A percentile compares a stretch with the other conserved stretches of the same genome.
Evolutionary conservation across 1,284 basidiomycete species (phyloP).

Genomic region (Chiua sp.): DNA sequence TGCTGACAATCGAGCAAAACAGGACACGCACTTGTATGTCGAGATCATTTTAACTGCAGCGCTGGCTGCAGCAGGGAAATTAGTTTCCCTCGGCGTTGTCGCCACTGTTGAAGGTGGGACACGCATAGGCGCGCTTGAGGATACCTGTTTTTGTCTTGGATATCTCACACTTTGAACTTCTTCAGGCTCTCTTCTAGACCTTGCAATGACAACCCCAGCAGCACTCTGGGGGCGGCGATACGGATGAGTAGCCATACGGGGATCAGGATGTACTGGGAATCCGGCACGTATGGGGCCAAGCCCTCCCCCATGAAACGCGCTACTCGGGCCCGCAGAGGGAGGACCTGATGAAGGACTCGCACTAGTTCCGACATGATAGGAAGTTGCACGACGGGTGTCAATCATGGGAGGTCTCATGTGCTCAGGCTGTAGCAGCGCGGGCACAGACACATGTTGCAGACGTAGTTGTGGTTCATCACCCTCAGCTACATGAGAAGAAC

Average conservation of each 20-base stretch:
- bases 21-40: constrained; percentile 28
- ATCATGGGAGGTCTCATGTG: constrained; percentile 41
- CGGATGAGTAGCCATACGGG: constrained; percentile 33
- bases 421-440: constrained; percentile 27
- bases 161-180: constrained; percentile 36
- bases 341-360: constrained; percentile 35
- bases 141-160: constrained; percentile 21
- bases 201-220: constrained; percentile 26
- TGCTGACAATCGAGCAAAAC: background rate
- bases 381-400: constrained; percentile 32
- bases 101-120: constrained; percentile 9
- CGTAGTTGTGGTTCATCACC: constrained; percentile 29
- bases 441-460: constrained; percentile 31
- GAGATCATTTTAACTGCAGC: constrained; percentile 11
- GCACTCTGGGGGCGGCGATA: constrained; percentile 41
- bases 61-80: background rate
- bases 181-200: constrained; percentile 30
- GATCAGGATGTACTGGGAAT: constrained; percentile 29
- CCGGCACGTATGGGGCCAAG: constrained; percentile 32
- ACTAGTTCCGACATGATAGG: constrained; percentile 33
- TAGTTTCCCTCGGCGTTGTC: constrained; percentile 6
- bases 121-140: constrained; percentile 12
- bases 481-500: constrained; percentile 26
- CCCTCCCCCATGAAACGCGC: constrained; percentile 11
- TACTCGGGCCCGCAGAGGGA: constrained; percentile 33